Conservation (phyloP, 129 eudicot genomes). For the Artemisia argyi region DNA sequence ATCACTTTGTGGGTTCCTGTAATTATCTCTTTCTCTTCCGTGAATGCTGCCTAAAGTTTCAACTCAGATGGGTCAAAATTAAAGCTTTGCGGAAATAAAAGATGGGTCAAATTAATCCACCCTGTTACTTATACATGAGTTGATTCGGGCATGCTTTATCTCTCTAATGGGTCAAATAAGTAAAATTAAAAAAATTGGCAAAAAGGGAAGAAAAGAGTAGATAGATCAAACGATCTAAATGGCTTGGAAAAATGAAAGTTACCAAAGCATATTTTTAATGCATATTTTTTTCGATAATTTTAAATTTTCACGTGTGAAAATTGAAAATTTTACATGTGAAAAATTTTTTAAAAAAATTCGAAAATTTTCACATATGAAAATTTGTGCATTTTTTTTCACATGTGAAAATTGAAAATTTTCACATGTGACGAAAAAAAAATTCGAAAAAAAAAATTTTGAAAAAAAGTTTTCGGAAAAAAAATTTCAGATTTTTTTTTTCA, state of each 20-base stretch:
- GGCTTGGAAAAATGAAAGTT: background rate
- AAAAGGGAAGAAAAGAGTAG: background rate
- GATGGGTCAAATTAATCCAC: background rate
- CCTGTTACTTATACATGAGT: conserved; percentile 3
- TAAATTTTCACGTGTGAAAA: too few relatives aligned
- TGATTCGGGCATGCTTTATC: background rate
- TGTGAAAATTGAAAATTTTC: too few relatives aligned
- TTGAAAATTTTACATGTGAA: too few relatives aligned
- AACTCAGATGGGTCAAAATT: conserved; percentile 15
- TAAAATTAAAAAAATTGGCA: background rate
- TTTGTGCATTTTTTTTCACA: too few relatives aligned
- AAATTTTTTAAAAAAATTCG: too few relatives aligned
- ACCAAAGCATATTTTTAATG: background rate
- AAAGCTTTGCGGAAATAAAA: too few relatives aligned
- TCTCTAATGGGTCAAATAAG: background rate
- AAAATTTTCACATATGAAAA: too few relatives aligned
- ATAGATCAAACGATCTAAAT: background rate
- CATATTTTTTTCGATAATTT: too few relatives aligned
- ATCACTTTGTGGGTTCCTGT: conserved; percentile 28
- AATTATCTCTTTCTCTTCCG: conserved; percentile 32
- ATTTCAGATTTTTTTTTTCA: too few relatives aligned
- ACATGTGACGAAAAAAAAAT: too few relatives aligned
- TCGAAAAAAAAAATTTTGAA: too few relatives aligned
- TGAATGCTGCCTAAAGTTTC: conserved; percentile 31
- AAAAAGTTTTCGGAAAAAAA: too few relatives aligned